phyloP scores from a whole-genome alignment of 2,329 filamentous ascomycete species.

The Monilinia laxa region DNA sequence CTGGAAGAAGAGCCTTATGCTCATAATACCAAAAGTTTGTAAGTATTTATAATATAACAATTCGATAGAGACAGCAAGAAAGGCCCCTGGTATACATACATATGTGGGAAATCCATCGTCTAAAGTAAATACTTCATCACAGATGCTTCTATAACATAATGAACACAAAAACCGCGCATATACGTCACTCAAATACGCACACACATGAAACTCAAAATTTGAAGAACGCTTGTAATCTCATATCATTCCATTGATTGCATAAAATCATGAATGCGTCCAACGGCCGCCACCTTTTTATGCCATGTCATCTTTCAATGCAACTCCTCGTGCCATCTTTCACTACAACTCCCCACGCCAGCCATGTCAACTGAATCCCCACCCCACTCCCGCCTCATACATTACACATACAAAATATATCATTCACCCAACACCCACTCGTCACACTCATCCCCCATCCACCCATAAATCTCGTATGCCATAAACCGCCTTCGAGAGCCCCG shows the following conservation, averaged over 20 bases:
- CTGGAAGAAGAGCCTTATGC: no score
- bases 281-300: neutral
- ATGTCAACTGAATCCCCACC: neutral
- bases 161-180: neutral
- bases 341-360: neutral
- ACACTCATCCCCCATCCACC: neutral
- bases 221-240: slow-evolving; percentile 10
- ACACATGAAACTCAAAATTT: no score
- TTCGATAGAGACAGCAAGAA: no score
- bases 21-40: no score
- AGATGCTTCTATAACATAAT: neutral
- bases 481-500: neutral
- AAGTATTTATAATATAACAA: no score
- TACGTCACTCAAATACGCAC: neutral
- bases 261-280: slow-evolving; percentile 3
- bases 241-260: slow-evolving; percentile 10
- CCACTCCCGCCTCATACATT: neutral
- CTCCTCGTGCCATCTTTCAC: neutral
- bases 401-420: slow-evolving; percentile 6
- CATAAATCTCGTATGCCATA: slow-evolving; percentile 3
- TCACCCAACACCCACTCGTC: neutral
- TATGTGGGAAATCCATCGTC: no score
- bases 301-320: neutral
- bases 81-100: no score
- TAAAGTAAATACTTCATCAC: no score